phyloP scores from a whole-genome alignment of 202 grass and related monocot species.

The Setaria viridis region DNA sequence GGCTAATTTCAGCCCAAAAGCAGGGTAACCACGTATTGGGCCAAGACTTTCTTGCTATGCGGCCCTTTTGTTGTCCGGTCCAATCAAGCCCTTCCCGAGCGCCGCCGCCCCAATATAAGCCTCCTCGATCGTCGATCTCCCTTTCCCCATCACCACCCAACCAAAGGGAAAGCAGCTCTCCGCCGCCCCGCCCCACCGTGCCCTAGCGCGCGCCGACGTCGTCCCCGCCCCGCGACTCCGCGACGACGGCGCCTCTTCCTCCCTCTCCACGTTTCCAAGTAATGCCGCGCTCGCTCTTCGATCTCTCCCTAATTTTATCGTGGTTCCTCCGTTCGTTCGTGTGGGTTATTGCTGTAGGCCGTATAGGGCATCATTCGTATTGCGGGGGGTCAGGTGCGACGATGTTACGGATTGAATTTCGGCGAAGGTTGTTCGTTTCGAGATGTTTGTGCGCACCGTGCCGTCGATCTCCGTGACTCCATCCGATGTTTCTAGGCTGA shows the following conservation, averaged over 20 bases:
- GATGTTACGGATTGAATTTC: background rate
- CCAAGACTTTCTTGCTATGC: background rate
- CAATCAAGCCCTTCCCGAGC: background rate
- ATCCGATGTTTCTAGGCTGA: background rate
- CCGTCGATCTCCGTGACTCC: background rate
- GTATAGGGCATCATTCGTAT: background rate
- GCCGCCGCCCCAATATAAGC: background rate
- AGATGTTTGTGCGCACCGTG: background rate
- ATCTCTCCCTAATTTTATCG: slow-evolving; percentile 1
- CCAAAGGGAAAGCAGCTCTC: background rate
- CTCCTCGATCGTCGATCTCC: slow-evolving; percentile 8
- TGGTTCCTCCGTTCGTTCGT: background rate
- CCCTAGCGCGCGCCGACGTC: background rate
- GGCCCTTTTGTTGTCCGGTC: background rate
- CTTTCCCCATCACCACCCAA: background rate
- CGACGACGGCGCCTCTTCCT: background rate
- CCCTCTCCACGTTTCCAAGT: background rate
- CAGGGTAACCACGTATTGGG: background rate
- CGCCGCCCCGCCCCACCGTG: background rate
- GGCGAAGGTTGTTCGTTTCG: background rate
- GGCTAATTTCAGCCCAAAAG: background rate
- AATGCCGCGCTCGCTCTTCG: background rate
- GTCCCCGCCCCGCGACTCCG: background rate
- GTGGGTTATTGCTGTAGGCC: too few relatives aligned
- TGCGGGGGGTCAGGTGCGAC: background rate